Evolutionary conservation across 306 rosid genomes (phyloP), one percentile per base, ranked within the genome.

Genomic region (Ochetophila trinervis): DNA sequence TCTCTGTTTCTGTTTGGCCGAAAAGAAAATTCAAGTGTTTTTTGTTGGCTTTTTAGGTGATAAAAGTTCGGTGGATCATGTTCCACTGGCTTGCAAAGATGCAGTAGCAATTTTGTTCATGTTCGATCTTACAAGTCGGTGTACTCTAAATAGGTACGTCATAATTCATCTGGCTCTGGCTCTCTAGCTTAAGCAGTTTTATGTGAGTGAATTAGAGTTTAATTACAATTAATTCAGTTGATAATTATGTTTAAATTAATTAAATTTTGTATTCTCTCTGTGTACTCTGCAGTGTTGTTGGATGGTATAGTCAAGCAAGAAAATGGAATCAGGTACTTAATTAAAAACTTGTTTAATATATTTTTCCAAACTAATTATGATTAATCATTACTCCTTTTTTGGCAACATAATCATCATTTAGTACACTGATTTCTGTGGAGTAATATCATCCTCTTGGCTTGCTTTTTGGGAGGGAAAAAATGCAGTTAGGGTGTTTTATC

Each of bases 91-190:
- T 62, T 93, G 99, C 66, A 93, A 90, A 90, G 96, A 93, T 75
- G 87, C 99, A 3, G 99, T 87, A 11, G 99, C 99, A 14, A 83
- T 93, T 82, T 80, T 93, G 74, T 83, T 90, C 74, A 87, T 90
- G 97, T 93, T 93, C 30, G 99, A 93, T 80, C 97, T 93, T 44
- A 90, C 97, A 3, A 90, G 97, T 71, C 93, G 99, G 15, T 80
- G 82, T 73, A 90, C 99, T 27, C 84, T 93, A 5, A 86, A 88
- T 52, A 86, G 84, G 99, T 89, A 22, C 13, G 50, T 18, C 27
- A 19, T 68, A 59, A 22, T 63, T 2, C 12, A 22, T 23, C 4
- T 2, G 22, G 12, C 59, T 12, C 17, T 54, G 2, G 14, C 19
- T 50, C 17, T 5, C 8, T 5, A 18, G 45, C 45, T n/a, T 10